Evolutionary conservation across 768 basidiomycete species (phyloP).

Genomic region (Leccinum incarnatum): DNA sequence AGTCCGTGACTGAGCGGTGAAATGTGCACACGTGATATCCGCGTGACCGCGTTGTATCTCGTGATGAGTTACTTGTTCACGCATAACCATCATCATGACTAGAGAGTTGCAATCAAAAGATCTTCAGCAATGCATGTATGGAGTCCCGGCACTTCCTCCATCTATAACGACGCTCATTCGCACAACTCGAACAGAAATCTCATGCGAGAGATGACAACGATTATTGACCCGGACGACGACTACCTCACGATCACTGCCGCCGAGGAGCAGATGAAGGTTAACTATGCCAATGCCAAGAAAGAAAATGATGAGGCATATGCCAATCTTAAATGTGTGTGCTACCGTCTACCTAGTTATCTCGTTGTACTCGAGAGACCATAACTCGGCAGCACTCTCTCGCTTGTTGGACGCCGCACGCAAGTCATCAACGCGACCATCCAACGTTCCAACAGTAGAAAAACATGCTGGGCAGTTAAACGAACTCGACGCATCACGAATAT

Average conservation of each 20-base stretch:
- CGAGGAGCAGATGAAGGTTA: conserved; percentile 63
- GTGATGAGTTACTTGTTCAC: neutral
- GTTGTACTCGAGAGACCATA: neutral
- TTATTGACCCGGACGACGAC: conserved; percentile 79
- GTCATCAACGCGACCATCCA: conserved; percentile 66
- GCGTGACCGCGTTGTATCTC: conserved; percentile 1
- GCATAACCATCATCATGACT: conserved; percentile 16
- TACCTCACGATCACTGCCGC: conserved; percentile 71
- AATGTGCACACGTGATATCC: conserved; percentile 21
- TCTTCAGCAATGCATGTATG: conserved; percentile 36
- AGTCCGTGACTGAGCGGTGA: neutral
- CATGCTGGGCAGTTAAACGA: conserved; percentile 62
- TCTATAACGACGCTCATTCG: neutral
- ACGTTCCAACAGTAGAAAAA: conserved; percentile 64
- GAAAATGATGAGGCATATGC: conserved; percentile 66
- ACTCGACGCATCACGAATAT: conserved; percentile 59
- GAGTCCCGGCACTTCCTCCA: neutral
- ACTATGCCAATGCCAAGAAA: conserved; percentile 56
- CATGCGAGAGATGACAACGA: conserved; percentile 64
- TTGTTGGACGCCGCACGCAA: conserved; percentile 65
- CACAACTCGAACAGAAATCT: conserved; percentile 47
- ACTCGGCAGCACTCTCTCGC: conserved; percentile 54
- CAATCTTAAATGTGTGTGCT: conserved; percentile 55
- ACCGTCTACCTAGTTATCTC: neutral
- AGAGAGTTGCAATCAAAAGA: conserved; percentile 33